phyloP scores from a whole-genome alignment of 805 yeast species.

The Kockiozyma suomiensis region DNA sequence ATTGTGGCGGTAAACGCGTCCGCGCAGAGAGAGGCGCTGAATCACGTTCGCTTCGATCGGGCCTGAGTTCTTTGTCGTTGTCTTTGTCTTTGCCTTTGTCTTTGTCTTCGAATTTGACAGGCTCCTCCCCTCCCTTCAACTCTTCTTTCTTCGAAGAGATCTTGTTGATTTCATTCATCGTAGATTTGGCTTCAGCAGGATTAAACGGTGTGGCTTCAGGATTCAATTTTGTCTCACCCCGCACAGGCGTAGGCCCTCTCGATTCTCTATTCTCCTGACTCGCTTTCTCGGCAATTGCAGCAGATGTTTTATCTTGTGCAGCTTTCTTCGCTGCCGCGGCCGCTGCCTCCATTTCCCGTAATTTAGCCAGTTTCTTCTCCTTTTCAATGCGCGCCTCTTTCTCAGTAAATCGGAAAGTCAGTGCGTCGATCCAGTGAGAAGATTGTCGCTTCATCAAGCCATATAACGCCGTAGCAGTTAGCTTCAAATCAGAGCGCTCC shows the following conservation, averaged over 20 bases:
- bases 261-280: background rate
- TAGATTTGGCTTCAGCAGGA: background rate
- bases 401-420: slow-evolving; percentile 12
- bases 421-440: slow-evolving; percentile 35
- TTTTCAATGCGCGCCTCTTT: slow-evolving; percentile 3
- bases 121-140: background rate
- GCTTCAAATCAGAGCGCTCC: slow-evolving; percentile 73
- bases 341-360: background rate
- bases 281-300: background rate
- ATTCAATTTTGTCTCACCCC: background rate
- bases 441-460: slow-evolving; percentile 38
- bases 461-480: slow-evolving; percentile 57
- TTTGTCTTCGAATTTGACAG: background rate
- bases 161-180: too few species aligned
- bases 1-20: slow-evolving; percentile 12
- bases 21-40: slow-evolving; percentile 5
- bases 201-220: slow-evolving; percentile 1
- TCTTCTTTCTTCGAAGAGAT: background rate
- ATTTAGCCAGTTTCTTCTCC: slow-evolving; percentile 8
- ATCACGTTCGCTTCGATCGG: background rate
- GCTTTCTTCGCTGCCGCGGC: slow-evolving; percentile 4
- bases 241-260: background rate
- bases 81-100: background rate
- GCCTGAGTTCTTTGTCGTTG: too few species aligned
- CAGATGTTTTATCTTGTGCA: slow-evolving; percentile 6